phyloP scores from a whole-genome alignment of 257 asterid species.

The Coffea eugenioides region DNA sequence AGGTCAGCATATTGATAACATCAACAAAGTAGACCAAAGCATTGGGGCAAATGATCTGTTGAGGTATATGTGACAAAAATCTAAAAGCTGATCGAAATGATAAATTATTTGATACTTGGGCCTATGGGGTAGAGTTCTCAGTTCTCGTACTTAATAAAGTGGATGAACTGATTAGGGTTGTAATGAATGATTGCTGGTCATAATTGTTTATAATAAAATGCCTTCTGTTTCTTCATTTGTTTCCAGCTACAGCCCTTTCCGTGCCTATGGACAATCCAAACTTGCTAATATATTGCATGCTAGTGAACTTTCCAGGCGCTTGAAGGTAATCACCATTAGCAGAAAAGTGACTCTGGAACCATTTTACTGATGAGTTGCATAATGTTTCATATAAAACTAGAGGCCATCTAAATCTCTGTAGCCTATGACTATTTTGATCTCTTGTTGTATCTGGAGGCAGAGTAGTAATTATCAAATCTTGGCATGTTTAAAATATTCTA shows the following conservation, averaged over 20 bases:
- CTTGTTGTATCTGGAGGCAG: neutral
- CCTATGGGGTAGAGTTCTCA: neutral
- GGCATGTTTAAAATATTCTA: neutral
- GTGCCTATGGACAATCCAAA: constrained; percentile 87
- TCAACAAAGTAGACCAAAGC: neutral
- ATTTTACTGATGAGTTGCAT: neutral
- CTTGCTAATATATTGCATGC: constrained; percentile 75
- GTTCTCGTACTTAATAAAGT: neutral
- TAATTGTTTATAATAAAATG: neutral
- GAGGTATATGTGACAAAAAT: neutral
- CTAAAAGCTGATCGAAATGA: neutral
- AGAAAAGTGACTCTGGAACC: neutral
- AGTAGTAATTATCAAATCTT: neutral
- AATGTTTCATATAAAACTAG: neutral
- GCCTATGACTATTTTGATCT: neutral
- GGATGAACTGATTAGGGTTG: neutral
- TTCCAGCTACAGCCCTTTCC: constrained; percentile 44
- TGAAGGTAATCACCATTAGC: constrained; percentile 49
- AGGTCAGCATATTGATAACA: neutral
- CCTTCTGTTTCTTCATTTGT: constrained; percentile 3
- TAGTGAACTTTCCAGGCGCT: constrained; percentile 58
- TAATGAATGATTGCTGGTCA: neutral
- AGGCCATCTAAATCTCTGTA: no score
- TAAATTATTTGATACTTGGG: neutral
- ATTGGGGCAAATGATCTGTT: neutral